Evolutionary conservation across 495 filamentous ascomycete genomes (phyloP), one percentile per base, ranked within the genome.

Genomic region (Penicillium canariense): DNA sequence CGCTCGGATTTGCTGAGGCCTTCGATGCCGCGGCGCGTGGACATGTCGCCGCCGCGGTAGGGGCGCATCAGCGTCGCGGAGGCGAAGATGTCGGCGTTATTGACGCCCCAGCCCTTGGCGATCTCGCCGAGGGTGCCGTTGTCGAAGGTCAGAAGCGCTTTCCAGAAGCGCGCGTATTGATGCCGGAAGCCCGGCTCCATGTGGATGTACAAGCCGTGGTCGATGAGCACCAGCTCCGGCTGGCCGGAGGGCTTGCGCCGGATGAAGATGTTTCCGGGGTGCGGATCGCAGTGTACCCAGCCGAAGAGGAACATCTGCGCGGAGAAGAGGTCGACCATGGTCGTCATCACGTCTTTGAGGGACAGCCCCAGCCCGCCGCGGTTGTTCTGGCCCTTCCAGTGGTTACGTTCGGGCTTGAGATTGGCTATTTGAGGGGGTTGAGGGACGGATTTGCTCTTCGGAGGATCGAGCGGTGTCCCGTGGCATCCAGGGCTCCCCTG

Each of bases 281-380:
- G 93, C 2, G 93, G 93, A 67, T 98, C 93, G 69, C 91, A 96
- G 72, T 97, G 93, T 1, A 97, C 88, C 36, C 84, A 81, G 18
- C 93, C 93, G 85, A 89, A 97, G 55, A 96, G 84, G 74, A 96
- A 97, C 82, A 98, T 97, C 61, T 97, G 92, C 1, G 91, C 93
- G 12, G 86, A 89, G 76, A 97, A 97, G 17, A 97, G 77, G 64
- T 96, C 92, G 30, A 96, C 83, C 86, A 97, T 96, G 22, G 89
- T 96, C 4, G 87, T 88, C 93, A 97, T 97, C 40, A 95, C 88
- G 39, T 91, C 83, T 56, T 89, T 88, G 18, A 91, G 74, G 0
- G 82, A 84, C 6, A 97, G 73, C 1, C 93, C 93, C 0, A 97
- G 82, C 0, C 93, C 93, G 39, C 90, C 90, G 54, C 80, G 81